phyloP scores from a whole-genome alignment of 352 stramenopile genomes.

The Phytophthora lateralis region DNA sequence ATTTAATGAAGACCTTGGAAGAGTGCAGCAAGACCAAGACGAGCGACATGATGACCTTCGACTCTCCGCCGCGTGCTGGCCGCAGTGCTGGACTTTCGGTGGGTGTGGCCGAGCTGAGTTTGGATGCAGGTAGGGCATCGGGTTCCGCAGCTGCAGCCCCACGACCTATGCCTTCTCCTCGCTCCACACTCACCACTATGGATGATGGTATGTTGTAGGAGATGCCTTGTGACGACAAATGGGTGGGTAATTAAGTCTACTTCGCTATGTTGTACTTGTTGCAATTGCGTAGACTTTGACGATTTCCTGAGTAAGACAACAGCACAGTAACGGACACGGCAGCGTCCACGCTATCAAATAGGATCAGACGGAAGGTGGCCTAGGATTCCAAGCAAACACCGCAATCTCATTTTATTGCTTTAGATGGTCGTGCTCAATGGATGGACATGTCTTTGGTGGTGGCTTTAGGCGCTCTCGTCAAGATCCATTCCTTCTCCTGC shows the following conservation, averaged over 20 bases:
- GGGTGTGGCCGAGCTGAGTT: conserved; percentile 35
- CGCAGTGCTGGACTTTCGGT: conserved; percentile 28
- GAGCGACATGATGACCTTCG: conserved; percentile 60
- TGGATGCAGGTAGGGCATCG: conserved; percentile 32
- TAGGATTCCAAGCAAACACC: conserved; percentile 7
- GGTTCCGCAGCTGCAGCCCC: conserved; percentile 7
- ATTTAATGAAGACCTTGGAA: conserved; percentile 79
- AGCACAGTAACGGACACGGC: conserved; percentile 10
- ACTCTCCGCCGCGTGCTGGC: conserved; percentile 50
- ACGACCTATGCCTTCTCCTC: conserved; percentile 19
- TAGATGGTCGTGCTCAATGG: conserved; percentile 35
- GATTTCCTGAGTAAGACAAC: conserved; percentile 47
- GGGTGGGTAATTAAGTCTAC: conserved; percentile 13
- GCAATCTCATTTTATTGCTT: conserved; percentile 13
- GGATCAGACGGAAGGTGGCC: conserved; percentile 4
- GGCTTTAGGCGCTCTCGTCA: conserved; percentile 60
- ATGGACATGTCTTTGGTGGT: conserved; percentile 78
- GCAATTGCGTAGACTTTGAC: conserved; percentile 46
- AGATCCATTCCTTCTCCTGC: conserved; percentile 70
- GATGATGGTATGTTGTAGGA: conserved; percentile 50
- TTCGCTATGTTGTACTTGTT: conserved; percentile 9
- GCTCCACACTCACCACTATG: conserved; percentile 42
- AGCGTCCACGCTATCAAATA: background rate
- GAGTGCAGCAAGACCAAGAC: conserved; percentile 46
- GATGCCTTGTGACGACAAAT: conserved; percentile 18